Evolutionary conservation across 129 eudicot species (phyloP), one percentile per base, ranked within the genome.

Genomic region (Helichrysum umbraculigerum): DNA sequence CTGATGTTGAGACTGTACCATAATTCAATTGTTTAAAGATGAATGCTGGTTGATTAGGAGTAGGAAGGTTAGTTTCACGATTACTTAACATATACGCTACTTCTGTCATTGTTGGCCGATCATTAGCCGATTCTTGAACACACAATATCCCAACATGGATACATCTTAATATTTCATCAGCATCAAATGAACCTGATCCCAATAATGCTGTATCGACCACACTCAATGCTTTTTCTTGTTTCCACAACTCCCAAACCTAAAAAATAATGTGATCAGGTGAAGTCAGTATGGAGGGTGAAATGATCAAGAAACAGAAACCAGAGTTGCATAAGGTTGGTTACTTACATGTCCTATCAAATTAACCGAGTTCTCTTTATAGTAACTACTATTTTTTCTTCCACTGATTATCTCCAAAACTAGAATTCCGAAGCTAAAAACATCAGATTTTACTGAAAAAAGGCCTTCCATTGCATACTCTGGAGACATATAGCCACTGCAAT

Each of bases 401-500:
- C 83, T 86, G 66, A 85, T 76, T 22, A 89, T 89, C 76, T 89
- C 95, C 44, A 89, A n/a, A 60, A 84, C 74, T 42, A 89, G 25
- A 76, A 86, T 82, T 20, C 95, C 91, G 34, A 84, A 86, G 81
- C 95, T 88, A 74, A 72, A 87, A 56, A 89, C 89, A 56, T 84
- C 91, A 0, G 95, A 89, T 71, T 89, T 89, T 2, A 76, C 33
- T 32, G 95, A 86, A 63, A 84, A 86, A 4, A 57, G 72, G 5
- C 95, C 95, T 72, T 81, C 87, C 87, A 89, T 87, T 54, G 96
- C 88, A 51, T 89, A 89, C 75, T 89, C 96, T 1, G 96, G 96
- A 47, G 96, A 83, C 96, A 89, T 89, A 70, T 89, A 89, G 47
- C 96, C 96, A 22, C 96, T 89, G 75, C 76, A 82, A 76, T 75